Evolutionary conservation across 1,284 basidiomycete genomes (phyloP), one percentile per base, ranked within the genome.

Genomic region (Inonotus obliquus): DNA sequence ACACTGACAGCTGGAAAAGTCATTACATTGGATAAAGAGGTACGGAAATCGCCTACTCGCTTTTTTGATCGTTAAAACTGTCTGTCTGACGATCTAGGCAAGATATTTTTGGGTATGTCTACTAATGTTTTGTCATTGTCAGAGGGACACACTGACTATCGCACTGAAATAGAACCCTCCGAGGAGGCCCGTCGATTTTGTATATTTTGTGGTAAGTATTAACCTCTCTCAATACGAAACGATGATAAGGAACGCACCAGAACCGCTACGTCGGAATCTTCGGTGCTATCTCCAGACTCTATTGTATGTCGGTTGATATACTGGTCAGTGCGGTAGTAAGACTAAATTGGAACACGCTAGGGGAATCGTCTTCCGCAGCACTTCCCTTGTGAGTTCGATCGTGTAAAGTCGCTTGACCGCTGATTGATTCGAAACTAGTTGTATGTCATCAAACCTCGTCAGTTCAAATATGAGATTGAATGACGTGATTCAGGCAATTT

Each of bases 61-160:
- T 14, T 14, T 6, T 13, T 25, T 9, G 17, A 25, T 10, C 9
- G 14, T 25, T 9, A 49, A 10, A 19, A 4, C 4, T 49, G 10
- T 9, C 27, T 21, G 41, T 54, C 25, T 55, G 19, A 25, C n/a
- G 1, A 6, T 49, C n/a, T 14, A 59, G 57, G 45, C 48, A 21
- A 59, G 51, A 29, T 59, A 38, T 23, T 59, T 59, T 19, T 59
- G 57, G 57, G 57, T 59, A 27, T 10, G 47, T 5, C 17, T 49
- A 10, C 4, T n/a, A 45, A 14, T 13, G 21, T 29, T 13, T 23
- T 25, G 14, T 23, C 23, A 21, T 11, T 10, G 5, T 11, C 29
- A 19, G 27, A 4, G 27, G 10, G 14, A 25, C 3, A 37, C 2
- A 19, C 21, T 23, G 25, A n/a, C 27, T 3, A 27, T 7, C 2